Evolutionary conservation across 441 rosid genomes (phyloP).

Genomic region (Gossypium schwendimanii): DNA sequence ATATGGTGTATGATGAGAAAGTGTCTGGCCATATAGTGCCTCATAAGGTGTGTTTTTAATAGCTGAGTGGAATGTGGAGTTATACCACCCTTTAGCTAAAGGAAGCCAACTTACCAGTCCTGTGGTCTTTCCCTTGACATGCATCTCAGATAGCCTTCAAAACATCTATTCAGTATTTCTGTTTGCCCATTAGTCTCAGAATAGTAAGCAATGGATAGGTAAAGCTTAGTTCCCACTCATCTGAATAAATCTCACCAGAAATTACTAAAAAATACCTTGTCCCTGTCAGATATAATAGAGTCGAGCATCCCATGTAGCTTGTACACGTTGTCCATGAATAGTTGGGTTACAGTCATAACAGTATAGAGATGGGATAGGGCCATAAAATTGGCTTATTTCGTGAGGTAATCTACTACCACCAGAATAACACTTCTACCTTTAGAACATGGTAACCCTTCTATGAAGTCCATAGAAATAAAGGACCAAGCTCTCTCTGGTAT

Average conservation of each 20-base stretch:
- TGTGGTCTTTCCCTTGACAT: neutral
- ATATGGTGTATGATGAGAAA: too few relatives aligned
- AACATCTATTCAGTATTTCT: neutral
- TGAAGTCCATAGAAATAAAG: neutral
- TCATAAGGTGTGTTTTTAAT: neutral
- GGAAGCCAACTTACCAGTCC: too few relatives aligned
- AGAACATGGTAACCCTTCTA: neutral
- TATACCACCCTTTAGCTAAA: too few relatives aligned
- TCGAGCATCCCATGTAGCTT: neutral
- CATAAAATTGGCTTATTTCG: too few relatives aligned
- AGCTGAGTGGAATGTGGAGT: neutral
- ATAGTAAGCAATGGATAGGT: too few relatives aligned
- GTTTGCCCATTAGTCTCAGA: neutral
- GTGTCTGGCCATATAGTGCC: neutral
- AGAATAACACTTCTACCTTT: too few relatives aligned
- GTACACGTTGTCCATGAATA: too few relatives aligned
- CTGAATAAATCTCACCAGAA: neutral
- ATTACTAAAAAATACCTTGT: too few relatives aligned
- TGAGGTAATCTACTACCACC: neutral
- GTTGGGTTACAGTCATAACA: too few relatives aligned
- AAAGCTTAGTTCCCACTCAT: neutral
- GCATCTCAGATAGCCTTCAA: neutral
- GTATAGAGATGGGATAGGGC: neutral
- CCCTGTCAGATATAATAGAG: neutral
- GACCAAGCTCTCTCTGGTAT: neutral